phyloP scores from a whole-genome alignment of 148 eudicot species.

The Diospyros lotus region DNA sequence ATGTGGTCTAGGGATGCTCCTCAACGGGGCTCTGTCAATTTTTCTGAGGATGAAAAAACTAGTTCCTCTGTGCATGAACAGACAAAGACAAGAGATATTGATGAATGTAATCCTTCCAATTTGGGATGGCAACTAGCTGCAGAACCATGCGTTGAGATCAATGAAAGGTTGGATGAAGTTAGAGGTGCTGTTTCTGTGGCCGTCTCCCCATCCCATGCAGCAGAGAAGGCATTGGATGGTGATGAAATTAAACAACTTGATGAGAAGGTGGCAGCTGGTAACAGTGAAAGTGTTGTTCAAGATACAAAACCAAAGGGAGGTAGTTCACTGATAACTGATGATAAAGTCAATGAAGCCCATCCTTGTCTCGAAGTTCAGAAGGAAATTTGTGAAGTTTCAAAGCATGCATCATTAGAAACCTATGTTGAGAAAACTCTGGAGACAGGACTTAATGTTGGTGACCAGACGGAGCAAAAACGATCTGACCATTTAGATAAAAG shows the following conservation, averaged over 20 bases:
- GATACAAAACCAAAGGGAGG: constrained; percentile 15
- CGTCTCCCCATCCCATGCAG: constrained; percentile 9
- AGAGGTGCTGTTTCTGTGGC: constrained; percentile 15
- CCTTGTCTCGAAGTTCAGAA: constrained; percentile 19
- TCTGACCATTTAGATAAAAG: constrained; percentile 16
- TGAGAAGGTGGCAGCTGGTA: constrained; percentile 14
- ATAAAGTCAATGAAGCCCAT: constrained; percentile 16
- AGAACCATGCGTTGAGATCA: constrained; percentile 15
- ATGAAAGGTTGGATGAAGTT: constrained; percentile 23
- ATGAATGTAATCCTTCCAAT: constrained; percentile 13
- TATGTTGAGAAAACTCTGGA: constrained; percentile 13
- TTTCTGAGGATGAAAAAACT: constrained; percentile 13
- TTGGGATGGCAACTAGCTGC: constrained; percentile 23
- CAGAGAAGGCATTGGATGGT: constrained; percentile 23
- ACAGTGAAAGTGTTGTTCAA: constrained; percentile 16
- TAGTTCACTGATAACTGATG: constrained; percentile 18
- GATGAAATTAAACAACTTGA: constrained; percentile 20
- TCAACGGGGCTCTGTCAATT: constrained; percentile 6
- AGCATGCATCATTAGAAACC: constrained; percentile 13
- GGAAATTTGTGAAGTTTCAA: constrained; percentile 16
- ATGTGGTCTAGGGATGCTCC: constrained; percentile 5
- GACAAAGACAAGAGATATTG: constrained; percentile 1
- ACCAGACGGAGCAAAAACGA: constrained; percentile 6
- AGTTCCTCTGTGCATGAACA: constrained; percentile 14
- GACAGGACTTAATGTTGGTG: constrained; percentile 8